phyloP scores from a whole-genome alignment of 202 grass and related monocot species.

The Zizania palustris region DNA sequence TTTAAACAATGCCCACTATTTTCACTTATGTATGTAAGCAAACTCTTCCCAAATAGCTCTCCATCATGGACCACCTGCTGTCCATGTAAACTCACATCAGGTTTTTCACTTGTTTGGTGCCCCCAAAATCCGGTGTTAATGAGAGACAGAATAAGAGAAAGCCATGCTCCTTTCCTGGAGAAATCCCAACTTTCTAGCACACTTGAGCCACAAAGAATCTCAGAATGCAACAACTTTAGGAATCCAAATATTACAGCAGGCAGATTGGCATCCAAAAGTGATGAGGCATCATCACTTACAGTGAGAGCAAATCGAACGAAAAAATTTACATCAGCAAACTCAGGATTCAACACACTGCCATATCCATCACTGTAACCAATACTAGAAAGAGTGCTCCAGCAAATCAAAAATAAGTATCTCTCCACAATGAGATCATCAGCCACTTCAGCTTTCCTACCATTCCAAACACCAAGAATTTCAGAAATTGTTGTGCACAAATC shows the following conservation, averaged over 20 bases:
- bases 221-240: slow-evolving; percentile 59
- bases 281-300: slow-evolving; percentile 44
- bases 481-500: slow-evolving; percentile 59
- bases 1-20: slow-evolving; percentile 49
- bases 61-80: slow-evolving; percentile 30
- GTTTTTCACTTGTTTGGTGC: slow-evolving; percentile 42
- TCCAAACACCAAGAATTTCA: slow-evolving; percentile 77
- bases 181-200: slow-evolving; percentile 66
- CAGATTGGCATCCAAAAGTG: slow-evolving; percentile 51
- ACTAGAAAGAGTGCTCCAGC: slow-evolving; percentile 70
- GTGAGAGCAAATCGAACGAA: slow-evolving; percentile 65
- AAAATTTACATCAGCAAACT: slow-evolving; percentile 56
- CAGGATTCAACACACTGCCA: slow-evolving; percentile 56
- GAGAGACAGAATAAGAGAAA: slow-evolving; percentile 78
- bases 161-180: slow-evolving; percentile 64
- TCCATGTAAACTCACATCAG: slow-evolving; percentile 27
- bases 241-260: slow-evolving; percentile 55
- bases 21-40: slow-evolving; percentile 55
- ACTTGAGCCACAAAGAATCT: slow-evolving; percentile 52
- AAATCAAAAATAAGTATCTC: slow-evolving; percentile 82
- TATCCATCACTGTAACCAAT: slow-evolving; percentile 47
- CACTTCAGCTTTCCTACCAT: slow-evolving; percentile 58
- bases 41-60: slow-evolving; percentile 52
- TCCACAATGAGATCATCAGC: slow-evolving; percentile 82
- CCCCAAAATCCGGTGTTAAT: slow-evolving; percentile 59